Evolutionary conservation across 441 rosid genomes (phyloP).

Genomic region (Erodium chrysanthum): DNA sequence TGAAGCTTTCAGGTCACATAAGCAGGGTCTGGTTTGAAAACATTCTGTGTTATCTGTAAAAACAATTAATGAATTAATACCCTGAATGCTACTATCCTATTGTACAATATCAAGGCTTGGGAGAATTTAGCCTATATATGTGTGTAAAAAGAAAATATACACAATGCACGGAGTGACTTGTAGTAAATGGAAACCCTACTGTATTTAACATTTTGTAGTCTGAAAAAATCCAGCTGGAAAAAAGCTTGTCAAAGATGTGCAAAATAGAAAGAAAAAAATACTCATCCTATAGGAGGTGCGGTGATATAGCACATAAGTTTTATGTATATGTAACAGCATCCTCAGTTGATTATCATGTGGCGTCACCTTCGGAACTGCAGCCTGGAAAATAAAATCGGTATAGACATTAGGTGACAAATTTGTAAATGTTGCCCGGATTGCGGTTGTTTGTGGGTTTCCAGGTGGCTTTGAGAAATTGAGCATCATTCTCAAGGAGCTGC

Average conservation of each 20-base stretch:
- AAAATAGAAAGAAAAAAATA: neutral
- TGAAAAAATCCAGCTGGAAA: neutral
- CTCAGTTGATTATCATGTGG: conserved; percentile 16
- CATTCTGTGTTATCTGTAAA: no score
- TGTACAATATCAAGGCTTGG: no score
- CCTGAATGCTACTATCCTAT: no score
- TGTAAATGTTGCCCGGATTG: conserved; percentile 59
- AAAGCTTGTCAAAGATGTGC: neutral
- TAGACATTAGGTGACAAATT: conserved; percentile 53
- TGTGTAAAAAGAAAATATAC: no score
- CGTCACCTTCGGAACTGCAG: conserved; percentile 95
- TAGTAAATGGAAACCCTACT: no score
- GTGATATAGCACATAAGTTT: neutral
- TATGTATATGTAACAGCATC: neutral
- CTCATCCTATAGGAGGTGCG: neutral
- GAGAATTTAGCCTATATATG: no score
- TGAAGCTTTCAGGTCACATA: no score
- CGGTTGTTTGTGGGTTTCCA: conserved; percentile 60
- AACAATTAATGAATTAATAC: no score
- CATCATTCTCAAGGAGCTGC: conserved; percentile 67
- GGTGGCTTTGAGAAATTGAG: conserved; percentile 73
- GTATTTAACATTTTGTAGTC: neutral
- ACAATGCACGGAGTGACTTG: no score
- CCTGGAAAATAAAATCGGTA: conserved; percentile 84
- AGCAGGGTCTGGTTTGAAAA: no score